Evolutionary conservation across 2,329 filamentous ascomycete genomes (phyloP).

Genomic region (Purpureocillium lavendulum): DNA sequence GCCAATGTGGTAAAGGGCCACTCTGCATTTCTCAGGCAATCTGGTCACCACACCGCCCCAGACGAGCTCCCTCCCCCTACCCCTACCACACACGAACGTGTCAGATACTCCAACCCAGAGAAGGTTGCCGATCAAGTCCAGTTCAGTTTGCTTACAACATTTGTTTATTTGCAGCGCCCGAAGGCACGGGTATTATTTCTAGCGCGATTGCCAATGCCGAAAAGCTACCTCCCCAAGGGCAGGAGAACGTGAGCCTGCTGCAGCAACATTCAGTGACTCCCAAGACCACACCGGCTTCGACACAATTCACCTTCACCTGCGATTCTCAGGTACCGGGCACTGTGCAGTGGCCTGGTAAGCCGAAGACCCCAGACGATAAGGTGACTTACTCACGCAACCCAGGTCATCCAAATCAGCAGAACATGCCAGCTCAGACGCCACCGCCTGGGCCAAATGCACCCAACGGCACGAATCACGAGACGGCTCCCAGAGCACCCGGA

Average conservation of each 20-base stretch:
- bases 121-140: no score
- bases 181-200: constrained; percentile 73
- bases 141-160: background rate
- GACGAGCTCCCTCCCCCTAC: no score
- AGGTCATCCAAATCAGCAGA: constrained; percentile 16
- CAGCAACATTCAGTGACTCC: constrained; percentile 55
- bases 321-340: constrained; percentile 80
- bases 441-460: constrained; percentile 8
- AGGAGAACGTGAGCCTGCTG: constrained; percentile 72
- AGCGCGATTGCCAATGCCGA: constrained; percentile 85
- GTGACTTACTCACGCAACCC: constrained; percentile 1
- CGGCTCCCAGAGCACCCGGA: constrained; percentile 23
- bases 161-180: constrained; percentile 16
- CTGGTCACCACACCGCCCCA: no score
- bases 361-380: background rate
- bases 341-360: constrained; percentile 62
- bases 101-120: no score
- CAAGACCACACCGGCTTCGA: constrained; percentile 60
- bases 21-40: no score
- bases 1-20: no score
- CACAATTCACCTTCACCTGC: constrained; percentile 95
- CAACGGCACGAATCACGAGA: constrained; percentile 21
- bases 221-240: constrained; percentile 55
- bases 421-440: constrained; percentile 9
- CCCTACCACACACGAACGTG: no score